Evolutionary conservation across 306 rosid species (phyloP).

Genomic region (Cotoneaster glaucophyllus): DNA sequence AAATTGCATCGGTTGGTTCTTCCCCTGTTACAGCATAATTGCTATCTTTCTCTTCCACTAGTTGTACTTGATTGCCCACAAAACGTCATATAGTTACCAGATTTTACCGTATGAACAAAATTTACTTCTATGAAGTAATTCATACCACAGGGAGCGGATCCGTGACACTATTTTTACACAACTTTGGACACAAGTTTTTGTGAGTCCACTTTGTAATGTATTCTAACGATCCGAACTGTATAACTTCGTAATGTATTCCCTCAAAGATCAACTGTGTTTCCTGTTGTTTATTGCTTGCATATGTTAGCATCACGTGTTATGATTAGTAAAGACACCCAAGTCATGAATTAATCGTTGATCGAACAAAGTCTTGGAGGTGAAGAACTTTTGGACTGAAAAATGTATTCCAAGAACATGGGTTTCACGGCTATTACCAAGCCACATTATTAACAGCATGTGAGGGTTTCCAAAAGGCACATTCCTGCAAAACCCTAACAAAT

Average conservation of each 20-base stretch:
- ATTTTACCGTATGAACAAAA: conserved; percentile 26
- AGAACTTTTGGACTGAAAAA: not conserved
- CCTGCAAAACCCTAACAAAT: not conserved
- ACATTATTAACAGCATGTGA: too few species aligned
- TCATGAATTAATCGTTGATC: not conserved
- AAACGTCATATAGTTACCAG: conserved; percentile 27
- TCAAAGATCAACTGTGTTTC: not conserved
- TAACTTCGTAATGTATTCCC: too few species aligned
- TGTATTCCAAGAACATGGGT: not conserved
- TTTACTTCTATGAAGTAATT: not conserved
- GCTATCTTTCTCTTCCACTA: conserved; percentile 1
- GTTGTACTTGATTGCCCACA: conserved; percentile 12
- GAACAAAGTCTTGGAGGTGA: not conserved
- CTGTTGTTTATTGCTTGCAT: not conserved
- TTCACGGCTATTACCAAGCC: not conserved
- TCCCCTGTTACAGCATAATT: conserved; percentile 16
- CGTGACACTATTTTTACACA: too few species aligned
- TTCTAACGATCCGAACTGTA: too few species aligned
- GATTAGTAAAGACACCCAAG: not conserved
- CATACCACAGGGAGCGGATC: not conserved
- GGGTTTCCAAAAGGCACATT: not conserved
- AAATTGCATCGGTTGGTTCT: conserved; percentile 43
- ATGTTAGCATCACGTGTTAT: not conserved
- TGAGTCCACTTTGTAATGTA: fast-evolving
- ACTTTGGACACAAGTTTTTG: too few species aligned